These are phyloP conservation scores for Pseudozyma tsukubaensis DNA, from an alignment of 1,284 basidiomycete genomes.

Conservation along the genomic window DNA sequence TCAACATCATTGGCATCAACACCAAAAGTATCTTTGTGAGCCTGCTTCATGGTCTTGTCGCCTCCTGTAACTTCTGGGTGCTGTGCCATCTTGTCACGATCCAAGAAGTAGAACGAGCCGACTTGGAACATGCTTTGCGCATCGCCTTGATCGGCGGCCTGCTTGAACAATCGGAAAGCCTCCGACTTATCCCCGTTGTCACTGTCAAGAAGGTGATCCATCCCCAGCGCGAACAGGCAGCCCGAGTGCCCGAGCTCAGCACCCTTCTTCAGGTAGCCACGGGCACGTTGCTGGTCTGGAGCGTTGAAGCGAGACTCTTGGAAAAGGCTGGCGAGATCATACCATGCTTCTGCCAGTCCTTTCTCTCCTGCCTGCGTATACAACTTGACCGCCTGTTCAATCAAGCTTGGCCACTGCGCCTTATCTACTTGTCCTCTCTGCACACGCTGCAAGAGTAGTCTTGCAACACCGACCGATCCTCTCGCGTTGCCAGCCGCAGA, in stretches of 20 bases:
- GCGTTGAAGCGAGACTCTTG: conserved; percentile 37
- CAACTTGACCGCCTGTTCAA: conserved; percentile 40
- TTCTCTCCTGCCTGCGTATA: conserved; percentile 53
- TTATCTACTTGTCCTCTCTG: conserved; percentile 28
- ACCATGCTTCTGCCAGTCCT: conserved; percentile 61
- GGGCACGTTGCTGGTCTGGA: conserved; percentile 34
- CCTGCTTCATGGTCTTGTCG: conserved; percentile 43
- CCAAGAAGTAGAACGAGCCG: conserved; percentile 54
- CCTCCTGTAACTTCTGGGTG: conserved; percentile 33
- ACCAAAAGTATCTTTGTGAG: conserved; percentile 50
- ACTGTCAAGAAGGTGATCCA: conserved; percentile 25
- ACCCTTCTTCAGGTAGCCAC: conserved; percentile 43
- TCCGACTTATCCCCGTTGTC: conserved; percentile 21
- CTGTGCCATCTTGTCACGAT: conserved; percentile 40
- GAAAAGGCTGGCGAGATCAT: conserved; percentile 53
- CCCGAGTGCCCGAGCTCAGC: conserved; percentile 44
- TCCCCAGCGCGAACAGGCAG: conserved; percentile 38
- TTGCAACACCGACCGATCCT: conserved; percentile 50
- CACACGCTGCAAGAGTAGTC: conserved; percentile 48
- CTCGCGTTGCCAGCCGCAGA: conserved; percentile 52
- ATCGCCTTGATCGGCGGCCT: conserved; percentile 57
- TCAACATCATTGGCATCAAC: conserved; percentile 51
- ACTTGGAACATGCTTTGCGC: conserved; percentile 61
- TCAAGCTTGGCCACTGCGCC: conserved; percentile 23
- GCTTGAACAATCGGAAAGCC: conserved; percentile 49